Conservation (phyloP, 2,329 filamentous ascomycete species). For the Dactylella cylindrospora region DNA sequence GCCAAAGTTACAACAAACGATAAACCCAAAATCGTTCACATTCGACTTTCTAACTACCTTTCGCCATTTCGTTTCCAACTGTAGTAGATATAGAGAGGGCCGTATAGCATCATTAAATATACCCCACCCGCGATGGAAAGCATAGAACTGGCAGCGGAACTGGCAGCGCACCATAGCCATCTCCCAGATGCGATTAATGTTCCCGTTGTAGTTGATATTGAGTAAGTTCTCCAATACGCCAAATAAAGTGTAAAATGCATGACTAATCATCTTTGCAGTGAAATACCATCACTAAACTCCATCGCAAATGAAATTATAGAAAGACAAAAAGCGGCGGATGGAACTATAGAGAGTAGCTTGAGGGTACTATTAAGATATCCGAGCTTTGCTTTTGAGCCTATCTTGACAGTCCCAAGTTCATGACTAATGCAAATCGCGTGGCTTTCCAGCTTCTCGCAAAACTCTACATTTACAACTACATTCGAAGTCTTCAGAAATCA, state of each 20-base stretch:
- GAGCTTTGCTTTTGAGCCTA: no score
- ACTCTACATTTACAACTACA: slow-evolving; percentile 26
- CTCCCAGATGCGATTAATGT: slow-evolving; percentile 7
- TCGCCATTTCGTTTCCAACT: no score
- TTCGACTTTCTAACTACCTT: no score
- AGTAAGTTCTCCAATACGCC: slow-evolving; percentile 11
- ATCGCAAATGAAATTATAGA: slow-evolving; percentile 23
- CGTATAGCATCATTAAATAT: background rate
- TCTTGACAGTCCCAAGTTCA: no score
- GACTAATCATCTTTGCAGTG: slow-evolving; percentile 2
- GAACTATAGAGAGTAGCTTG: slow-evolving; percentile 20
- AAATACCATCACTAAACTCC: slow-evolving; percentile 2
- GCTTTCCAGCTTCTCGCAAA: slow-evolving; percentile 14
- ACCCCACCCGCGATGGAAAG: slow-evolving; percentile 10
- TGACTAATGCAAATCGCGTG: no score
- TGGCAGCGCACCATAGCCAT: slow-evolving; percentile 5
- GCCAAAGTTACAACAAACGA: no score
- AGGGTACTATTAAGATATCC: no score
- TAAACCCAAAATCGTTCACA: no score
- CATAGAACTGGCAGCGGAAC: slow-evolving; percentile 10
- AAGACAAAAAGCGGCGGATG: slow-evolving; percentile 25
- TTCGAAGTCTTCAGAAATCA: slow-evolving; percentile 1
- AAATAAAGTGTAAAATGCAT: background rate
- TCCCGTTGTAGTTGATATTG: slow-evolving; percentile 22
- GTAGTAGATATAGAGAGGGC: no score